Conservation (phyloP, 176 grass and related monocot genomes). For the Hsuehochloa calcarea region DNA sequence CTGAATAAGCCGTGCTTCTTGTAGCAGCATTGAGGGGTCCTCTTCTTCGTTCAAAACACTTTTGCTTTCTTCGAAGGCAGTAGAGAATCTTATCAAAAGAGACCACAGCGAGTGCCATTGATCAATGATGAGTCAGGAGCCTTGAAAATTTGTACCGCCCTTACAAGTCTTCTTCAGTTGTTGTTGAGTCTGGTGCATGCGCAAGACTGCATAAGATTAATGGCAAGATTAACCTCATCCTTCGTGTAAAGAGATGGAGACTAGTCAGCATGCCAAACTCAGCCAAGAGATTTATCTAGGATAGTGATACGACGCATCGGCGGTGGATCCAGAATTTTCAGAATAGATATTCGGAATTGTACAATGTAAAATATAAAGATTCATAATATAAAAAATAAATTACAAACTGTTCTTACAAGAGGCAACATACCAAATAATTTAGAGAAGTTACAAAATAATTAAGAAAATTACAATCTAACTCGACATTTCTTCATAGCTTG, state of each 20-base stretch:
- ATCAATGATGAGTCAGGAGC: background rate
- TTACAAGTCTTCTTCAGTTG: background rate
- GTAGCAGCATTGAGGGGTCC: background rate
- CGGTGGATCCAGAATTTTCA: too few species aligned
- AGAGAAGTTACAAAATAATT: too few species aligned
- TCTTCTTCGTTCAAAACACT: background rate
- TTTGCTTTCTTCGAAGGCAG: slow-evolving; percentile 9
- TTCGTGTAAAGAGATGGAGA: slow-evolving; percentile 19
- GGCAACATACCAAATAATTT: too few species aligned
- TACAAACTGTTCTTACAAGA: too few species aligned
- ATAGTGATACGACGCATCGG: too few species aligned
- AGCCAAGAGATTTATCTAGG: background rate
- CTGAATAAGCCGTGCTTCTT: background rate
- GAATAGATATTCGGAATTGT: too few species aligned
- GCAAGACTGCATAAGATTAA: background rate
- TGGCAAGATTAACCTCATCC: background rate
- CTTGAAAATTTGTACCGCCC: background rate
- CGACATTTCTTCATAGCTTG: too few species aligned
- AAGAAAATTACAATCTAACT: too few species aligned
- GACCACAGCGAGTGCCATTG: background rate
- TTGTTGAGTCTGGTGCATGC: background rate
- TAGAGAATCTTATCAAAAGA: background rate
- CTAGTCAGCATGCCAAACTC: background rate
- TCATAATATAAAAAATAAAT: too few species aligned
- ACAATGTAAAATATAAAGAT: too few species aligned